A percentile compares a stretch with the other conserved stretches of the same genome.
Conservation (phyloP, 2,329 filamentous ascomycete genomes). For the Leptographium radiaticola region DNA sequence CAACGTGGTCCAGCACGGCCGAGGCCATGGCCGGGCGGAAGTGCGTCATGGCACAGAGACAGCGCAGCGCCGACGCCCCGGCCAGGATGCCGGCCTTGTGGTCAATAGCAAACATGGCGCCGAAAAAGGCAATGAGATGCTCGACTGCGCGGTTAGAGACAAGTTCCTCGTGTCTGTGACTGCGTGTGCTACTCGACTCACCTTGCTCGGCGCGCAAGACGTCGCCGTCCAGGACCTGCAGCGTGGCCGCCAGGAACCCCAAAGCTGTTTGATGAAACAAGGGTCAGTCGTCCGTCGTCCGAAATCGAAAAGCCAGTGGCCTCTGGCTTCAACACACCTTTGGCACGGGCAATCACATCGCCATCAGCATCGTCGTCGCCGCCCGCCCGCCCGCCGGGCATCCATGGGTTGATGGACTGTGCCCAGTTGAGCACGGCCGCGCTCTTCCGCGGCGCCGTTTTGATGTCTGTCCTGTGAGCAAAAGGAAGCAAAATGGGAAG, state of each 20-base stretch:
- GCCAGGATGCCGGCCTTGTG: constrained; percentile 45
- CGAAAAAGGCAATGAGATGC: constrained; percentile 35
- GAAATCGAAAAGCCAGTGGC: no score
- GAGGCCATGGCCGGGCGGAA: constrained; percentile 36
- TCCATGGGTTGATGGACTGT: constrained; percentile 21
- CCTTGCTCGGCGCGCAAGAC: constrained; percentile 37
- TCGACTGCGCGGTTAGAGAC: constrained; percentile 12
- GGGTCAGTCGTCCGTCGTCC: no score
- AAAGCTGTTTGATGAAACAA: constrained; percentile 25
- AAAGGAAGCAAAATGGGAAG: background rate
- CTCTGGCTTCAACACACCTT: constrained; percentile 21
- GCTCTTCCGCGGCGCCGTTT: constrained; percentile 11
- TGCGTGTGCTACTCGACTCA: no score
- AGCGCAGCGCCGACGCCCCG: constrained; percentile 37
- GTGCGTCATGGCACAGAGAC: constrained; percentile 33
- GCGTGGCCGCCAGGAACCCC: constrained; percentile 41
- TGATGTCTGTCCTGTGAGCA: constrained; percentile 9
- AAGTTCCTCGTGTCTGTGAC: no score
- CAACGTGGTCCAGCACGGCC: constrained; percentile 35
- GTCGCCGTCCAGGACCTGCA: constrained; percentile 32
- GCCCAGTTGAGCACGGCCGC: constrained; percentile 13
- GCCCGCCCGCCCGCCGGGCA: constrained; percentile 13
- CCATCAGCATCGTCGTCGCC: constrained; percentile 15
- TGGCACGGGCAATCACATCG: constrained; percentile 39
- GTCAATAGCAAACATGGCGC: constrained; percentile 44